Evolutionary conservation across 2,329 filamentous ascomycete species (phyloP).

Genomic region (Immersiporthe knoxdaviesiana): DNA sequence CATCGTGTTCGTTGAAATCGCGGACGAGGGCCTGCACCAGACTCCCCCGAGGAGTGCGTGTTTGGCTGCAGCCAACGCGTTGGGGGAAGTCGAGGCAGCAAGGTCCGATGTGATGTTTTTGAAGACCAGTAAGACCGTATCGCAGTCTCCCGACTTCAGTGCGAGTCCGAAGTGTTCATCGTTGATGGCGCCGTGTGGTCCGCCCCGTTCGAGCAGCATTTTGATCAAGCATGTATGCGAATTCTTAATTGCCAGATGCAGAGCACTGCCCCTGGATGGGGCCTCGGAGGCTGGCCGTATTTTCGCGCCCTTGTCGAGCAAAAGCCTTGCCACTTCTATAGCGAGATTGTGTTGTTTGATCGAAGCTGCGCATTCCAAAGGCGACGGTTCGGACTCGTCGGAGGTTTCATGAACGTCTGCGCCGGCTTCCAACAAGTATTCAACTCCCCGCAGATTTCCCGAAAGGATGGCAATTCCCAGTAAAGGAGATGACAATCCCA

Average conservation of each 20-base stretch:
- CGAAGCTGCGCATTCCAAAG: background rate
- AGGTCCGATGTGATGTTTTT: background rate
- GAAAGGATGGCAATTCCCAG: background rate
- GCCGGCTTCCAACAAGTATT: background rate
- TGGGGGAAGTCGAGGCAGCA: background rate
- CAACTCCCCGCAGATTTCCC: background rate
- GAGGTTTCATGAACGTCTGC: background rate
- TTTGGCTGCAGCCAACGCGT: background rate
- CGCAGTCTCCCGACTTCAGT: fast-evolving
- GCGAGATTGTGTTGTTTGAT: fast-evolving
- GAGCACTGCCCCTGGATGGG: background rate
- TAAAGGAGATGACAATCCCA: no score
- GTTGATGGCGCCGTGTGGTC: background rate
- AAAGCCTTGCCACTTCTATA: background rate
- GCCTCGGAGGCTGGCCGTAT: background rate
- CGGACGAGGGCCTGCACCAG: background rate
- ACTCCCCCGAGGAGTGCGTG: background rate
- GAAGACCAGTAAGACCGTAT: background rate
- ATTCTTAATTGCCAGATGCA: background rate
- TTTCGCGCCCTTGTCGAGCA: background rate
- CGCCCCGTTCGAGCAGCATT: background rate
- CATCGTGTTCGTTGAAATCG: no score
- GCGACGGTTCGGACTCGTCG: fast-evolving
- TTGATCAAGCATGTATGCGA: background rate
- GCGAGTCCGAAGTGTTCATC: background rate